Conservation (phyloP, 2,329 filamentous ascomycete species). For the Sporothrix globosa region DNA sequence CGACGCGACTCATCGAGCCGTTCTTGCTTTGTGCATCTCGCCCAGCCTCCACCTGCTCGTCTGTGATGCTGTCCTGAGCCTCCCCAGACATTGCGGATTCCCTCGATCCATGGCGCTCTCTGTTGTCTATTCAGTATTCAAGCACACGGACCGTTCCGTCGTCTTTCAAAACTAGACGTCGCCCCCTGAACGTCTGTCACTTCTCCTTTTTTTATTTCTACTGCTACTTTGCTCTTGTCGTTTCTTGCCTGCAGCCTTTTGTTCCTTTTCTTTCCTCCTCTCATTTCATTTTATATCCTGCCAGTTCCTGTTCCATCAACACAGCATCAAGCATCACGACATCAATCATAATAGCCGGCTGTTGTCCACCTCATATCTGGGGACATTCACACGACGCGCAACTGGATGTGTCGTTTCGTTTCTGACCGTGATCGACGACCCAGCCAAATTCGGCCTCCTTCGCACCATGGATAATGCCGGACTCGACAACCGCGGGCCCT, state of each 20-base stretch:
- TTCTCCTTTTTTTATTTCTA: constrained; percentile 5
- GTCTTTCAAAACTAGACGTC: neutral
- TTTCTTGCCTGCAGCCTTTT: neutral
- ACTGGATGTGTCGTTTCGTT: constrained; percentile 15
- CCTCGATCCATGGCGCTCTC: neutral
- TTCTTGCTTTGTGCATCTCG: neutral
- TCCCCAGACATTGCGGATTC: neutral
- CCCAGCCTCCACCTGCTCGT: neutral
- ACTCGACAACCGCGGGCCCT: neutral
- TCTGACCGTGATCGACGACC: constrained; percentile 8
- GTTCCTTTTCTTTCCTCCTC: neutral
- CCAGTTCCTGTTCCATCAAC: neutral
- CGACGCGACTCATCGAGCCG: neutral
- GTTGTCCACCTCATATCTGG: neutral
- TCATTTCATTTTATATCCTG: neutral
- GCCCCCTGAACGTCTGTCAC: neutral
- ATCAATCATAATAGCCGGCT: neutral
- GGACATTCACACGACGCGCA: neutral
- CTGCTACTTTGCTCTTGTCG: neutral
- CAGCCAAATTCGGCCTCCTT: neutral
- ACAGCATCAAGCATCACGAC: neutral
- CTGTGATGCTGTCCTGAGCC: neutral
- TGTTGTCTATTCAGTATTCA: neutral
- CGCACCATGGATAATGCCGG: neutral
- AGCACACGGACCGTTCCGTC: constrained; percentile 19